These are phyloP conservation scores for Claviceps fusiformis DNA, from an alignment of 2,329 filamentous ascomycete genomes.

Conservation along the genomic window DNA sequence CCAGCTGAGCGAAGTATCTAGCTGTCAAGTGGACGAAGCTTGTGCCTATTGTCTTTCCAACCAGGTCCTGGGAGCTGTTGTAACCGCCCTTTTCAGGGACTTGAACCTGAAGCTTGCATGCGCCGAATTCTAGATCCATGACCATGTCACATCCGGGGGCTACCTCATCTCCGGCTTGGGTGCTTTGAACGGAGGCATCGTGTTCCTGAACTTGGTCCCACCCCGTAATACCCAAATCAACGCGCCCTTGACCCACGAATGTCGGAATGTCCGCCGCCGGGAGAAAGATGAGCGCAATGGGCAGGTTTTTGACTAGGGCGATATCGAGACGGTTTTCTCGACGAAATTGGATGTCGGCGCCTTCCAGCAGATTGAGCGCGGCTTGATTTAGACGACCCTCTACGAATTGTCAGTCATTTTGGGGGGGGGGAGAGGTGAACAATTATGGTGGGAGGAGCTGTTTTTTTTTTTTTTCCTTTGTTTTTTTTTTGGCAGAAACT, in stretches of 20 bases:
- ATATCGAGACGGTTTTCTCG: slow-evolving; percentile 93
- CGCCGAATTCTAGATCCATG: slow-evolving; percentile 80
- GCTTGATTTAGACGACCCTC: slow-evolving; percentile 88
- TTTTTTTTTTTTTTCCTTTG: background rate
- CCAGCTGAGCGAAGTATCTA: slow-evolving; percentile 72
- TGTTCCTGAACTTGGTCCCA: slow-evolving; percentile 87
- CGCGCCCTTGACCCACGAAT: slow-evolving; percentile 87
- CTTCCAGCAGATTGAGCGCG: slow-evolving; percentile 78
- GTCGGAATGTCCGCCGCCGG: slow-evolving; percentile 95
- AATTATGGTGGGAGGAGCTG: background rate
- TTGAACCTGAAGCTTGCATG: slow-evolving; percentile 92
- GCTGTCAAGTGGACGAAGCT: slow-evolving; percentile 81
- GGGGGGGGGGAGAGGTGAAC: background rate
- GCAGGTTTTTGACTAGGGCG: slow-evolving; percentile 91
- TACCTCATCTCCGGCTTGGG: slow-evolving; percentile 30
- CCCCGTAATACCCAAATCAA: slow-evolving; percentile 90
- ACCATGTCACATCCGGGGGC: slow-evolving; percentile 65
- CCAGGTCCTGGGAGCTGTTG: slow-evolving; percentile 55
- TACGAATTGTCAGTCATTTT: background rate
- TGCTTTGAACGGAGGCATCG: slow-evolving; percentile 47
- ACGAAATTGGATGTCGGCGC: slow-evolving; percentile 92
- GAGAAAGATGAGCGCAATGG: slow-evolving; percentile 90
- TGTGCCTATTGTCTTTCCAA: slow-evolving; percentile 88
- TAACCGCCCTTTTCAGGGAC: slow-evolving; percentile 76
- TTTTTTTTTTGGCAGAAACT: background rate